phyloP scores from a whole-genome alignment of 495 filamentous ascomycete genomes.

The Xylaria telfairii region DNA sequence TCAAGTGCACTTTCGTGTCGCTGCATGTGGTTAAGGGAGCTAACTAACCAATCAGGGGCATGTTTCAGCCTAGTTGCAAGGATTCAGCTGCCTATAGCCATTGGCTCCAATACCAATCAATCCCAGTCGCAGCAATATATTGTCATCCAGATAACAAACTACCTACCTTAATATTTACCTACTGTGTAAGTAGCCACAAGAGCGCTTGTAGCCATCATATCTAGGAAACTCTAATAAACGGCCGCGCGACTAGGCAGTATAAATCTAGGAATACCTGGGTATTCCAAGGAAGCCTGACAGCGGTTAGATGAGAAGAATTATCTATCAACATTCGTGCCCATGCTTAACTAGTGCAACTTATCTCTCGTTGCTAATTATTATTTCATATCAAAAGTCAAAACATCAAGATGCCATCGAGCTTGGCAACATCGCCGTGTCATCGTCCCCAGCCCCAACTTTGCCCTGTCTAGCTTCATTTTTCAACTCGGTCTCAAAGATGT shows the following conservation, averaged over 20 bases:
- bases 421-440: background rate
- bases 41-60: background rate
- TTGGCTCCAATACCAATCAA: no score
- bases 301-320: background rate
- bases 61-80: background rate
- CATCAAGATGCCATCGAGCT: conserved; percentile 8
- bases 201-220: background rate
- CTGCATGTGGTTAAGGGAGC: background rate
- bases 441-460: conserved; percentile 28
- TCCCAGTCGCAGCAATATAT: background rate
- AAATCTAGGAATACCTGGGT: background rate
- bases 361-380: background rate
- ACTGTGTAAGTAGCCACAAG: no score
- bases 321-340: background rate
- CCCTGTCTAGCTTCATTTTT: conserved; percentile 53
- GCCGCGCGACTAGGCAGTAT: background rate
- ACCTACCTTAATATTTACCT: background rate
- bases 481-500: conserved; percentile 67
- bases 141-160: background rate
- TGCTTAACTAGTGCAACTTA: background rate
- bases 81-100: background rate
- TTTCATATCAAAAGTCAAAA: background rate
- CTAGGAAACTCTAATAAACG: background rate
- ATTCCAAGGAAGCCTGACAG: background rate
- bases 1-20: background rate